Percentiles rank a stretch among this genome's conserved stretches.
These are phyloP conservation scores for Myrica gale DNA, from an alignment of 306 rosid genomes.

Conservation along the genomic window DNA sequence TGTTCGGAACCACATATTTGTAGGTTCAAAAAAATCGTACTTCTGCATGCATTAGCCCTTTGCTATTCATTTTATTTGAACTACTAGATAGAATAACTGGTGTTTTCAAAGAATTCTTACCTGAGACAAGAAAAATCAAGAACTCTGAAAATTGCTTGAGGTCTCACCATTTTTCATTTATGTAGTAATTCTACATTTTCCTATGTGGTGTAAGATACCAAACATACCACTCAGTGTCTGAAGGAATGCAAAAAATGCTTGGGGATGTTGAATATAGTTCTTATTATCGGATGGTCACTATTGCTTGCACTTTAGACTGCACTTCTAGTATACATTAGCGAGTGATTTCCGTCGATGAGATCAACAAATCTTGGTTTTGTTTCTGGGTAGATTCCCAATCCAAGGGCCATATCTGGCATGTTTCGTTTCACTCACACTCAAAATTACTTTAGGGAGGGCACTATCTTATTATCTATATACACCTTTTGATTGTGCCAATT, in stretches of 20 bases:
- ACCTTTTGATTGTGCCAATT: background rate
- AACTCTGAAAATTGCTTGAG: background rate
- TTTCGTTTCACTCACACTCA: too few species aligned
- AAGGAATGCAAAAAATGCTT: background rate
- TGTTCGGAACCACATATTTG: too few species aligned
- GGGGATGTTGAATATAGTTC: background rate
- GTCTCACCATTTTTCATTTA: background rate
- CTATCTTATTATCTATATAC: background rate
- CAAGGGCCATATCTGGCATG: background rate
- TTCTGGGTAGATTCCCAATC: background rate
- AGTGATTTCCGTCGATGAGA: background rate
- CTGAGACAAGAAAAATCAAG: background rate
- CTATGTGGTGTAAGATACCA: background rate
- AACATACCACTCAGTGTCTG: background rate
- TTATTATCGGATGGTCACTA: background rate
- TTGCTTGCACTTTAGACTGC: too few species aligned
- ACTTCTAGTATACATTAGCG: too few species aligned
- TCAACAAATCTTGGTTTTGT: background rate
- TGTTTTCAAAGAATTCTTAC: too few species aligned
- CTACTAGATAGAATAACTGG: too few species aligned
- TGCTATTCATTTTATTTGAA: too few species aligned
- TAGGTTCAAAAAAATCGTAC: too few species aligned
- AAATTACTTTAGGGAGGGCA: too few species aligned
- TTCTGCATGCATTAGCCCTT: too few species aligned
- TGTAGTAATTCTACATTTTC: background rate